Evolutionary conservation across 805 yeast species (phyloP).

Genomic region (Torulaspora microellipsoides): DNA sequence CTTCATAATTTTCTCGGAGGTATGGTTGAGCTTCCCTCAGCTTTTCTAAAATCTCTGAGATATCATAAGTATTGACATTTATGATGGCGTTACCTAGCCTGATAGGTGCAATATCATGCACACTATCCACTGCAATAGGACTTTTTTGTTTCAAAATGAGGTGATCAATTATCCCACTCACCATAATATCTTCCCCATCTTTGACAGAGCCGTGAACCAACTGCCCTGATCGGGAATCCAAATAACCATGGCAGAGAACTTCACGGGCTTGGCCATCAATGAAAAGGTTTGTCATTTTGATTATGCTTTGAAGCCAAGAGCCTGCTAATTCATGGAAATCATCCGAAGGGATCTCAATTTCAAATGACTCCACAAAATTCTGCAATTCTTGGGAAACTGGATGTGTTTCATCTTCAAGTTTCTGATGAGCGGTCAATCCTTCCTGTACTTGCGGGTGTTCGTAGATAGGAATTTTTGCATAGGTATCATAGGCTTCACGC

Average conservation of each 20-base stretch:
- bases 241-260: constrained; percentile 49
- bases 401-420: constrained; percentile 47
- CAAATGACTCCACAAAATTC: constrained; percentile 18
- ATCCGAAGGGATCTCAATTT: constrained; percentile 19
- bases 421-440: constrained; percentile 47
- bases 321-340: constrained; percentile 26
- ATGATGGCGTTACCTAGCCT: constrained; percentile 4
- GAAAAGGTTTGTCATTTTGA: constrained; percentile 41
- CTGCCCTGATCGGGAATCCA: constrained; percentile 31
- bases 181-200: constrained; percentile 36
- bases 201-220: constrained; percentile 11
- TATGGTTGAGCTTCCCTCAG: constrained; percentile 3
- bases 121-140: neutral
- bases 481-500: constrained; percentile 48
- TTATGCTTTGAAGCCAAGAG: constrained; percentile 42
- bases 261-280: constrained; percentile 56
- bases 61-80: constrained; percentile 1
- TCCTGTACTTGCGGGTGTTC: constrained; percentile 40
- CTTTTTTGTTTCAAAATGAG: constrained; percentile 25
- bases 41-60: constrained; percentile 20
- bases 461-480: constrained; percentile 38
- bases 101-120: neutral
- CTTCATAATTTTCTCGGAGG: constrained; percentile 13
- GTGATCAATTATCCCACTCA: constrained; percentile 65
- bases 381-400: constrained; percentile 23